Evolutionary conservation across 108 stramenopile species (phyloP).

Genomic region (Mediolabrus comicus): DNA sequence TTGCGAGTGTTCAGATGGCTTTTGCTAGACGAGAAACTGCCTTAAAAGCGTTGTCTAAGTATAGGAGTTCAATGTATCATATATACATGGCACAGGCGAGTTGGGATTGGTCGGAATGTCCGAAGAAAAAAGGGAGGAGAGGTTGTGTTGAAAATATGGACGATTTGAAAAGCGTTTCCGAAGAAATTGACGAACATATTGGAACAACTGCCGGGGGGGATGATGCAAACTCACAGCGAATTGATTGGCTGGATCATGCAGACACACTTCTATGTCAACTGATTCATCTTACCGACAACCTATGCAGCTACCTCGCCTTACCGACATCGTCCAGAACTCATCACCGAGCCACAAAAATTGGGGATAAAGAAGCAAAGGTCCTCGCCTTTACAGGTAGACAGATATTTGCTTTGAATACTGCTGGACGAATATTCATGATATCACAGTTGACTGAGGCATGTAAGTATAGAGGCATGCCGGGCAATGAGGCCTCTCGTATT

Average conservation of each 20-base stretch:
- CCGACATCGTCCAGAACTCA: constrained; percentile 50
- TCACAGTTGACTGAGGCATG: constrained; percentile 39
- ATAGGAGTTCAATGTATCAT: constrained; percentile 43
- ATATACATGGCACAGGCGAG: constrained; percentile 49
- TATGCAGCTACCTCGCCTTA: constrained; percentile 53
- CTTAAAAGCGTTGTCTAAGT: constrained; percentile 37
- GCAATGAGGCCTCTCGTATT: constrained; percentile 47
- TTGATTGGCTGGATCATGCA: constrained; percentile 53
- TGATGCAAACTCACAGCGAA: background rate
- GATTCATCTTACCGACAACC: constrained; percentile 53
- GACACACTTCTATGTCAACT: constrained; percentile 52
- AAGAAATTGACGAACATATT: background rate
- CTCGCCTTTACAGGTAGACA: constrained; percentile 22
- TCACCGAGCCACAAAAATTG: constrained; percentile 46
- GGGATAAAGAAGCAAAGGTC: constrained; percentile 46
- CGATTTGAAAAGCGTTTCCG: background rate
- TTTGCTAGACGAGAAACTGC: constrained; percentile 53
- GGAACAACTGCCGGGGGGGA: background rate
- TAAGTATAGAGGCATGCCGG: constrained; percentile 49
- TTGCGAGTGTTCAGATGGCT: constrained; percentile 49
- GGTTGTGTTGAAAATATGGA: constrained; percentile 35
- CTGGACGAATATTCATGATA: constrained; percentile 46
- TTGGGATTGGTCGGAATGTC: constrained; percentile 56
- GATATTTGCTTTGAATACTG: constrained; percentile 40
- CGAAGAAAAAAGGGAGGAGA: constrained; percentile 36